Base-by-base conservation (phyloP, 257 asterid species). In the Forsythia viridissima region DNA sequence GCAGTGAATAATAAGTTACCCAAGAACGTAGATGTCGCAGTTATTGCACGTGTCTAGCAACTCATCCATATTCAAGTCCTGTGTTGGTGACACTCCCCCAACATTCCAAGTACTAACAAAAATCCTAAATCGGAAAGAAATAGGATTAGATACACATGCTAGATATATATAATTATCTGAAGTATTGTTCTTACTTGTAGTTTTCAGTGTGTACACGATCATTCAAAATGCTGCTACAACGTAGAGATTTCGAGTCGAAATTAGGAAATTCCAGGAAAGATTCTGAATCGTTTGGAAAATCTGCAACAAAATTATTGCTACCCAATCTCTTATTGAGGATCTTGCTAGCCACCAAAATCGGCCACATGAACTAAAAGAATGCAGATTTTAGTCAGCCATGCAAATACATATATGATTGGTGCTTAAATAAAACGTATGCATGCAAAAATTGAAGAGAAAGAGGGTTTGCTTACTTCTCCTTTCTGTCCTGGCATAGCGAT, bases 301-400 rank as follows among this genome's bases (percentile, higher is more conserved):
- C 94, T 4, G 92, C 86, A 20, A 86, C 90, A 59, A 90, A 90
- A 69, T 88, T 86, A 80, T 80, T 84, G 90, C 85, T 80, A 1
- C 90, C 90, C 57, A 85, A 66, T 85, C 87, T 80, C 76, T 78
- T 89, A 34, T 75, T 80, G 10, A 90, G 83, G 79, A 90, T 80
- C 83, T 90, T 90, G 75, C 91, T 88, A 4, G 90, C 94, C 41
- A 90, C 88, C 83, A 90, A 84, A 72, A 85, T 86, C 10, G 94
- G 94, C 94, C 94, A 90, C 90, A 88, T 85, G 65, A 90, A 83
- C 91, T 88, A 9, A 1, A 1, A 63, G 16, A 57, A 18, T 57
- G 16, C 70, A 24, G 36, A 20, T 78, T 76, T 20, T 43, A 72
- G 8, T 59, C 37, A 46, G 55, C 66, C 77, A 71, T 75, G 79